Evolutionary conservation across 2,329 filamentous ascomycete genomes (phyloP).

Genomic region (Meredithiella fracta): DNA sequence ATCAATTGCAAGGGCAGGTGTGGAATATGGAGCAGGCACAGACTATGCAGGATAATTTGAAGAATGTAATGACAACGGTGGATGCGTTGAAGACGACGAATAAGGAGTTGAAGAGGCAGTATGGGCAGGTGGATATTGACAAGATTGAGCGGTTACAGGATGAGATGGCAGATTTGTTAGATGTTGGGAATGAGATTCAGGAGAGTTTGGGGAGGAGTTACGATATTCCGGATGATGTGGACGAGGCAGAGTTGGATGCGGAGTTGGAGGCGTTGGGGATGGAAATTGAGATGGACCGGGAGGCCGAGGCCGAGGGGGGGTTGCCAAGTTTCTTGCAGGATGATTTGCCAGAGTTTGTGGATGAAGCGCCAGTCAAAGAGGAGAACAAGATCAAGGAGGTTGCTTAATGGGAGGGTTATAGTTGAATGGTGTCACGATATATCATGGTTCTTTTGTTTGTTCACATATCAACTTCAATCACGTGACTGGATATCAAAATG

Average conservation of each 20-base stretch:
- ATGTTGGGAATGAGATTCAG: slow-evolving; percentile 95
- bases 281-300: slow-evolving; percentile 74
- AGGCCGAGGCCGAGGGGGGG: slow-evolving; percentile 37
- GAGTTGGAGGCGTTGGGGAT: slow-evolving; percentile 89
- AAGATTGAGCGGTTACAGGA: slow-evolving; percentile 97
- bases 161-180: slow-evolving; percentile 96
- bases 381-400: slow-evolving; percentile 73
- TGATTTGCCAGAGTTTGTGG: slow-evolving; percentile 77
- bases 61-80: slow-evolving; percentile 96
- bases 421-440: not conserved
- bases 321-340: slow-evolving; percentile 82
- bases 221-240: slow-evolving; percentile 90
- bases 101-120: slow-evolving; percentile 81
- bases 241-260: slow-evolving; percentile 89
- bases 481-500: not conserved
- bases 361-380: slow-evolving; percentile 62
- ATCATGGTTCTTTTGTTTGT: not conserved
- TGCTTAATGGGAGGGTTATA: slow-evolving; percentile 22
- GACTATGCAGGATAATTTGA: slow-evolving; percentile 97
- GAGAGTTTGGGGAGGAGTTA: slow-evolving; percentile 83
- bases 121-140: slow-evolving; percentile 92
- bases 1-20: slow-evolving; percentile 82
- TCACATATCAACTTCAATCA: not conserved
- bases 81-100: slow-evolving; percentile 96
- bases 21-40: slow-evolving; percentile 99